phyloP scores from a whole-genome alignment of 2,329 filamentous ascomycete genomes.

The Ceratocystis smalleyi region DNA sequence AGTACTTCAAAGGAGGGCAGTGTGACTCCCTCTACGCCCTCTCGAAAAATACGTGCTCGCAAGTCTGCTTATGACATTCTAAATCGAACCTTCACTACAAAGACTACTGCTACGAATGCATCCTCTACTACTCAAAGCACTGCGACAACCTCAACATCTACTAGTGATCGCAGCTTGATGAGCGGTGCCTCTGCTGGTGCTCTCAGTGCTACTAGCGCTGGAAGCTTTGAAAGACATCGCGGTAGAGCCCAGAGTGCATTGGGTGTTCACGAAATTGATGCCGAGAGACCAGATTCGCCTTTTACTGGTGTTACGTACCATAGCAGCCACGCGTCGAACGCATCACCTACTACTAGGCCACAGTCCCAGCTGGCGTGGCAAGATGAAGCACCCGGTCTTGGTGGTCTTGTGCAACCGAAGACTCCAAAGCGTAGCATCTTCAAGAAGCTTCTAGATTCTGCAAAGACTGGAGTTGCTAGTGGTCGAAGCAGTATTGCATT shows the following conservation, averaged over 20 bases:
- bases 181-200: constrained; percentile 80
- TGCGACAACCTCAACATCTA: constrained; percentile 59
- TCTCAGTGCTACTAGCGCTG: constrained; percentile 89
- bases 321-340: constrained; percentile 61
- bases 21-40: neutral
- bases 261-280: constrained; percentile 41
- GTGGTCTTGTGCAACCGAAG: constrained; percentile 62
- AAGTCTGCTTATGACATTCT: constrained; percentile 73
- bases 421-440: constrained; percentile 79
- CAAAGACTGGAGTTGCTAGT: constrained; percentile 83
- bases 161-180: constrained; percentile 78
- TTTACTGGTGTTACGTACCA: constrained; percentile 79
- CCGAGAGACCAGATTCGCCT: constrained; percentile 43
- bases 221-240: constrained; percentile 71
- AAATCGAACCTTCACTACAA: constrained; percentile 70
- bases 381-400: constrained; percentile 55
- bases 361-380: constrained; percentile 52
- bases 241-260: constrained; percentile 48
- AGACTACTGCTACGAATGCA: constrained; percentile 67
- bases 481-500: constrained; percentile 71
- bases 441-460: constrained; percentile 86
- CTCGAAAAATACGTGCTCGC: constrained; percentile 39
- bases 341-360: constrained; percentile 32
- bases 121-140: constrained; percentile 58
- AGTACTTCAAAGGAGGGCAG: constrained; percentile 26